Conservation (phyloP, 2,329 filamentous ascomycete genomes). For the Cladosporium sphaerospermum region DNA sequence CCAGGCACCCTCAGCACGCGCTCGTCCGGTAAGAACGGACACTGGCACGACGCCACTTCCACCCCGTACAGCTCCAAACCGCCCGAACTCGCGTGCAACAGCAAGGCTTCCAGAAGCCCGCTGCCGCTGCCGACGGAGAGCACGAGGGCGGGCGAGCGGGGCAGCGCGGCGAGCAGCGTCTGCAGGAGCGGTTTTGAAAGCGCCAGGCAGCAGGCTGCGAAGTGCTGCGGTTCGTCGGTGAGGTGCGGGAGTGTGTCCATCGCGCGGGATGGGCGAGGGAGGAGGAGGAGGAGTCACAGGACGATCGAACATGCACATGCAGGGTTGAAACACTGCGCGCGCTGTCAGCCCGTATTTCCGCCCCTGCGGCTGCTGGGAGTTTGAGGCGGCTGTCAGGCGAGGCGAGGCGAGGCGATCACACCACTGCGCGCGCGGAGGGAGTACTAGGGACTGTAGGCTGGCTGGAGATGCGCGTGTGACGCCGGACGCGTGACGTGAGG, state of each 20-base stretch:
- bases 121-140: slow-evolving; percentile 45
- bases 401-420: too few species aligned
- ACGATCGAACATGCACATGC: slow-evolving; percentile 4
- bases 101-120: slow-evolving; percentile 44
- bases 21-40: slow-evolving; percentile 39
- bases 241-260: slow-evolving; percentile 11
- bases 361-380: slow-evolving; percentile 2
- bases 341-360: slow-evolving; percentile 2
- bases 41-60: slow-evolving; percentile 42
- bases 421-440: too few species aligned
- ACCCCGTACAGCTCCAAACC: slow-evolving; percentile 38
- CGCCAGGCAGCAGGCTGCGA: slow-evolving; percentile 22
- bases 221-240: slow-evolving; percentile 16
- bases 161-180: slow-evolving; percentile 15
- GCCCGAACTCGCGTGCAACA: slow-evolving; percentile 29
- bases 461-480: too few species aligned
- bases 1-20: slow-evolving; percentile 40
- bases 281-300: background rate
- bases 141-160: slow-evolving; percentile 16
- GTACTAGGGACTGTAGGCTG: too few species aligned
- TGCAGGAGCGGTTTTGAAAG: slow-evolving; percentile 21
- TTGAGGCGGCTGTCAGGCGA: background rate
- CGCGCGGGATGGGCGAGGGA: slow-evolving; percentile 16
- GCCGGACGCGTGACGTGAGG: too few species aligned
- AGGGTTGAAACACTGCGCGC: background rate